Base-by-base conservation (phyloP, 1,139 yeast genomes). In the Kurtzmaniella quercitrusa region DNA sequence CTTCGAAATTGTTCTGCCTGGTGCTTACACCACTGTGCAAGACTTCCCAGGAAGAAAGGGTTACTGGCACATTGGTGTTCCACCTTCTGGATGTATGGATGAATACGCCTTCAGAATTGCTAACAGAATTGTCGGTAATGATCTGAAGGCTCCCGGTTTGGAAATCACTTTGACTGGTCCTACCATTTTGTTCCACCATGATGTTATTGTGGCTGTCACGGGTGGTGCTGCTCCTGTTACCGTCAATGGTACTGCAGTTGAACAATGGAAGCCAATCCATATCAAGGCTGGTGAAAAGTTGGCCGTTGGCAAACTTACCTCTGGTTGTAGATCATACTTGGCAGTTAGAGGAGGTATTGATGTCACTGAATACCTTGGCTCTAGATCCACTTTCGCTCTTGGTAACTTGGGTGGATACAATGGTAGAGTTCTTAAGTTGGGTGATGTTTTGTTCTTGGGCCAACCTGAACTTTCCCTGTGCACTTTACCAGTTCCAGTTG, bases 1-100 rank as follows among this genome's bases (percentile, higher is more conserved):
- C 3, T 75, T 90, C 62, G 98, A 91, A 64, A 77, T 93, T 38
- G 63, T 85, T 38, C 68, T 79, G 40, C 96, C 98, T 1, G 98
- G 98, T 59, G 93, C 96, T 37, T 87, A 88, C 65, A 90, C 98
- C 34, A 86, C 97, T 2, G 93, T 91, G 42, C 98, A 93, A 69
- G 98, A 91, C 64, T 91, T 81, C 62, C 98, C 98, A 12, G 98
- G 98, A 47, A 83, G 98, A 71, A 74, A 74, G 47, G 85, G 91
- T 12, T 79, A 85, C 62, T 93, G 98, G 98, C 75, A 73, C 53
- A 68, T 85, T 54, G 98, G 98, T 62, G 97, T 93, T 45, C 98
- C 98, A 25, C 98, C 98, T 9, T 88, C 96, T 34, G 98, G 98
- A 40, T 96, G 98, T 50, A 93, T 93, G 98, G 98, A 93, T 66